phyloP scores from a whole-genome alignment of 495 filamentous ascomycete species.

The Penicillium herquei region DNA sequence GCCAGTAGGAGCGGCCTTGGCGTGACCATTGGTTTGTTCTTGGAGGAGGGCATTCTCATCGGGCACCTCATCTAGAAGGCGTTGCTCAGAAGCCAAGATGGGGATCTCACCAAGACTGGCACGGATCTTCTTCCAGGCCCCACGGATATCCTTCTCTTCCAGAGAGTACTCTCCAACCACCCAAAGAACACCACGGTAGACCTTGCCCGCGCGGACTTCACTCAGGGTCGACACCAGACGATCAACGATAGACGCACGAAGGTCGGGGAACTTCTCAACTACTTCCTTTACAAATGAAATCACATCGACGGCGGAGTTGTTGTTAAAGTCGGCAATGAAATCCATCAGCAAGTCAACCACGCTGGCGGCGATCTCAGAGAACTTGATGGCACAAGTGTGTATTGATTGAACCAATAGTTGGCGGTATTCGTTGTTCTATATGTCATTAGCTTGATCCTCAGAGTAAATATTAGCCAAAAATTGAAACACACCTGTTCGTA shows the following conservation, averaged over 20 bases:
- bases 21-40: constrained; percentile 79
- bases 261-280: constrained; percentile 93
- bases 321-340: constrained; percentile 98
- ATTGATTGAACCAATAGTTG: constrained; percentile 95
- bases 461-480: neutral
- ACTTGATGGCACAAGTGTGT: constrained; percentile 97
- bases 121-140: constrained; percentile 95
- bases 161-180: constrained; percentile 97
- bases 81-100: constrained; percentile 92
- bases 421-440: constrained; percentile 88
- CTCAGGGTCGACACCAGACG: constrained; percentile 86
- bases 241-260: constrained; percentile 81
- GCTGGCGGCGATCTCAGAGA: constrained; percentile 95
- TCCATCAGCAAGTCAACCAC: constrained; percentile 99
- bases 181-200: constrained; percentile 95
- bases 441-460: neutral
- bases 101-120: constrained; percentile 95
- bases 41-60: constrained; percentile 64
- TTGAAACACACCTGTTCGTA: constrained; percentile 74
- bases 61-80: constrained; percentile 75
- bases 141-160: constrained; percentile 89
- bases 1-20: constrained; percentile 74
- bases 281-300: constrained; percentile 99
- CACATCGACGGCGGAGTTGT: constrained; percentile 92
- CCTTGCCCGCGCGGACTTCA: constrained; percentile 95